These are phyloP conservation scores for Calocera viscosa DNA, from an alignment of 768 basidiomycete species.

Conservation along the genomic window DNA sequence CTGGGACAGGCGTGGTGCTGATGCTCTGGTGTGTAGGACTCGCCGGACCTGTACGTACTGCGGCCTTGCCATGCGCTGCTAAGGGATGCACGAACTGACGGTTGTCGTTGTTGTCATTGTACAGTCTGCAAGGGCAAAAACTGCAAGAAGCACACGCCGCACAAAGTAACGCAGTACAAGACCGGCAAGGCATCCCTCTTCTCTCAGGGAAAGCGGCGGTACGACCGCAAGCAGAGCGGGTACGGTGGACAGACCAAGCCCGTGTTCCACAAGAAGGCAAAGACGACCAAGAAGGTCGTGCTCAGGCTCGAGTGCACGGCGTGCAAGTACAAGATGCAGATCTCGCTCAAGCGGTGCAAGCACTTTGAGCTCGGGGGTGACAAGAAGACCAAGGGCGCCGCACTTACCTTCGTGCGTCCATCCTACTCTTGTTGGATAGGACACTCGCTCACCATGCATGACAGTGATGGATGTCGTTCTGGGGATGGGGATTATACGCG, in stretches of 20 bases:
- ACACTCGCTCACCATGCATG: neutral
- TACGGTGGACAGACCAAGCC: constrained; percentile 99
- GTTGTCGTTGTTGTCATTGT: constrained; percentile 13
- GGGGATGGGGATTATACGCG: neutral
- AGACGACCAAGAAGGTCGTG: constrained; percentile 99
- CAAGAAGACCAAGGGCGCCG: constrained; percentile 99
- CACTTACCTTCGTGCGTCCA: constrained; percentile 75
- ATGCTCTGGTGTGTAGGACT: constrained; percentile 43
- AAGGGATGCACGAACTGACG: constrained; percentile 12
- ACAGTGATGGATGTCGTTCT: neutral
- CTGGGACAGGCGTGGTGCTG: constrained; percentile 12
- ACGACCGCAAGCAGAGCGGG: constrained; percentile 96
- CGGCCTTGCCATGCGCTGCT: neutral
- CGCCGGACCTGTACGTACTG: constrained; percentile 82
- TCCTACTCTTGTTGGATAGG: neutral
- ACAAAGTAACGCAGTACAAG: constrained; percentile 99
- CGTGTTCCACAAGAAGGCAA: constrained; percentile 99
- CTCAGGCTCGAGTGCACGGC: constrained; percentile 92
- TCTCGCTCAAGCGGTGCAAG: constrained; percentile 97
- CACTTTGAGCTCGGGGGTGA: constrained; percentile 99
- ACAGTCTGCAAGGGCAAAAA: constrained; percentile 90
- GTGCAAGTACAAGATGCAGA: constrained; percentile 98
- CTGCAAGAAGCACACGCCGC: constrained; percentile 98
- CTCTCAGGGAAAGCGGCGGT: constrained; percentile 99
- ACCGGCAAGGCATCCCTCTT: constrained; percentile 97